A percentile compares a stretch with the other conserved stretches of the same genome.
Evolutionary conservation across 352 stramenopile species (phyloP).

Genomic region (Phytophthora fragariaefolia): DNA sequence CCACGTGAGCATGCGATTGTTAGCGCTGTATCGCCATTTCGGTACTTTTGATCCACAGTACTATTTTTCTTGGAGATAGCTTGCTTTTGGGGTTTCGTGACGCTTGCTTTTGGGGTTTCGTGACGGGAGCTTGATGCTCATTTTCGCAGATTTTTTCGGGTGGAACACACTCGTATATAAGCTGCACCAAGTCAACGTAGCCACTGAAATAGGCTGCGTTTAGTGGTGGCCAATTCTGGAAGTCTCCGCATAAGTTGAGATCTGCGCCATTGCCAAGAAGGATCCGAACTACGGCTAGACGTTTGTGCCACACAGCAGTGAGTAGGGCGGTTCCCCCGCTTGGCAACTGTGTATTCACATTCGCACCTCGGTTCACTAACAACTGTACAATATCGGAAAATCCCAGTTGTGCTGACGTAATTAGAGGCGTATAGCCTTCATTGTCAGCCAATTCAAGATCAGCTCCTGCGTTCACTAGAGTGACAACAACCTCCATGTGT

Average conservation of each 20-base stretch:
- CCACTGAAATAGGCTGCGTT: conserved; percentile 2
- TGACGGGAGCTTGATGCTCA: background rate
- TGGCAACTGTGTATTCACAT: conserved; percentile 5
- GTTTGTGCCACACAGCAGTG: conserved; percentile 6
- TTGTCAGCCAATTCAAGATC: conserved; percentile 10
- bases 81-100: background rate
- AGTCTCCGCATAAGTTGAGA: conserved; percentile 16
- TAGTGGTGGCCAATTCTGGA: conserved; percentile 8
- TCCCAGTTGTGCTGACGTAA: conserved; percentile 16
- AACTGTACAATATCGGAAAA: conserved; percentile 17
- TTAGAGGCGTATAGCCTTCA: conserved; percentile 17
- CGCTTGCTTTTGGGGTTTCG: background rate
- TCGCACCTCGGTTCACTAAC: background rate
- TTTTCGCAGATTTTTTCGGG: background rate
- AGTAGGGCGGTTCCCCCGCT: conserved; percentile 19
- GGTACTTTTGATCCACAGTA: background rate
- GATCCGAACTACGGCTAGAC: conserved; percentile 11
- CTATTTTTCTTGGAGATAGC: background rate
- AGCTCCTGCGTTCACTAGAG: conserved; percentile 11
- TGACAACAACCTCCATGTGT: background rate
- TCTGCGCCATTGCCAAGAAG: conserved; percentile 13
- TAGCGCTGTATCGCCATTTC: background rate
- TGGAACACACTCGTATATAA: conserved; percentile 17
- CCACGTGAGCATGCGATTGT: background rate
- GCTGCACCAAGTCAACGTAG: conserved; percentile 15